A percentile compares a stretch with the other conserved stretches of the same genome.
phyloP scores from a whole-genome alignment of 371 early-diverging fungal genomes.

The Mucor ambiguus region DNA sequence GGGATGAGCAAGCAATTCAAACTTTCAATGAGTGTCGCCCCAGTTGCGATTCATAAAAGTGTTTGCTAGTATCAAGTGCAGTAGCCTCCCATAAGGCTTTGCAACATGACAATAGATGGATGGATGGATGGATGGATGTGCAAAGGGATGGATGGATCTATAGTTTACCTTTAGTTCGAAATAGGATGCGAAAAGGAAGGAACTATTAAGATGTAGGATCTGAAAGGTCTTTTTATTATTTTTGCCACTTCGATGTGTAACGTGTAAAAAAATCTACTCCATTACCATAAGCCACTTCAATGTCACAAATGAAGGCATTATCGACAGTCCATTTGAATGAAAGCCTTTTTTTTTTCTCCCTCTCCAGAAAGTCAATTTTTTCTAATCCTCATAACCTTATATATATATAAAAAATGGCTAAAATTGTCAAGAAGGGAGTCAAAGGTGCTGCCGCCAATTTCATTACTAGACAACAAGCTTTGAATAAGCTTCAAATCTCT shows the following conservation, averaged over 20 bases:
- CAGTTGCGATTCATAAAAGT: slow-evolving; percentile 29
- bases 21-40: slow-evolving; percentile 26
- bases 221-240: not conserved
- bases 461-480: slow-evolving; percentile 88
- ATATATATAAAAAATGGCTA: slow-evolving; percentile 61
- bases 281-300: slow-evolving; percentile 4
- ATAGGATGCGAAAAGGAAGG: slow-evolving; percentile 16
- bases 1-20: slow-evolving; percentile 14
- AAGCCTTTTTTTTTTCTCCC: slow-evolving; percentile 5
- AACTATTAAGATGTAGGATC: not conserved
- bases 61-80: slow-evolving; percentile 22
- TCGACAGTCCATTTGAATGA: slow-evolving; percentile 4
- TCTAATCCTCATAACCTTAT: not conserved
- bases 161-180: slow-evolving; percentile 18
- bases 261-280: not conserved
- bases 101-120: slow-evolving; percentile 17
- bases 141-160: slow-evolving; percentile 30
- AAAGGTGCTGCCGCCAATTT: slow-evolving; percentile 91
- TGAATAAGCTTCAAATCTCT: slow-evolving; percentile 93
- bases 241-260: not conserved
- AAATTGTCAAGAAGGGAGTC: slow-evolving; percentile 85
- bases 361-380: slow-evolving; percentile 3
- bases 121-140: slow-evolving; percentile 28
- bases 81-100: slow-evolving; percentile 23
- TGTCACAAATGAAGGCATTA: slow-evolving; percentile 2